Evolutionary conservation across 78 protist species (phyloP).

Genomic region (Dictyostelium discoideum): DNA sequence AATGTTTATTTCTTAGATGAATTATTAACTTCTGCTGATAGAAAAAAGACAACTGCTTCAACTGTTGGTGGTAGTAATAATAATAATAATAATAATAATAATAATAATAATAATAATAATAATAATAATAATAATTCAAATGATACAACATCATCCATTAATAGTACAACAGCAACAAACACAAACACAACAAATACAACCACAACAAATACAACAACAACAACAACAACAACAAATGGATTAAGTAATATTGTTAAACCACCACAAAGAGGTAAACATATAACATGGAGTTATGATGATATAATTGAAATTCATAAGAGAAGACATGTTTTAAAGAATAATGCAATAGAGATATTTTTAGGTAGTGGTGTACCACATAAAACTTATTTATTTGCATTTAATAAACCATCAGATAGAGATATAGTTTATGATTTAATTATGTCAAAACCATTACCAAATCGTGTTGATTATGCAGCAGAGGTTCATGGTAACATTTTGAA

Average conservation of each 20-base stretch:
- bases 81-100: background rate
- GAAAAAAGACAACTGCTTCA: background rate
- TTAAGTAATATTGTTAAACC: conserved; percentile 24
- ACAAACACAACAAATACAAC: background rate
- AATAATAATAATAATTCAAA: background rate
- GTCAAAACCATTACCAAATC: conserved; percentile 81
- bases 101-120: background rate
- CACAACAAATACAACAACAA: background rate
- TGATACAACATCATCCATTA: background rate
- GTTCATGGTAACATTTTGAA: conserved; percentile 80
- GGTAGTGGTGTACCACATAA: conserved; percentile 79
- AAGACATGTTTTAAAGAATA: conserved; percentile 85
- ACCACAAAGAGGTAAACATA: conserved; percentile 54
- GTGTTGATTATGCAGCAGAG: conserved; percentile 84
- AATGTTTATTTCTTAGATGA: conserved; percentile 70
- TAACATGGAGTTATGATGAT: conserved; percentile 64
- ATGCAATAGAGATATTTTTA: conserved; percentile 92
- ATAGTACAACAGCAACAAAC: background rate
- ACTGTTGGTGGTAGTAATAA: background rate
- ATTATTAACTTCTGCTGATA: conserved; percentile 1
- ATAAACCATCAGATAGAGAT: conserved; percentile 46
- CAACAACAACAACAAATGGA: background rate
- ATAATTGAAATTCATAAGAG: conserved; percentile 85
- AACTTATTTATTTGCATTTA: conserved; percentile 86
- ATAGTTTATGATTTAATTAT: conserved; percentile 49